phyloP scores from a whole-genome alignment of 768 basidiomycete genomes.

The Mycena amicta region DNA sequence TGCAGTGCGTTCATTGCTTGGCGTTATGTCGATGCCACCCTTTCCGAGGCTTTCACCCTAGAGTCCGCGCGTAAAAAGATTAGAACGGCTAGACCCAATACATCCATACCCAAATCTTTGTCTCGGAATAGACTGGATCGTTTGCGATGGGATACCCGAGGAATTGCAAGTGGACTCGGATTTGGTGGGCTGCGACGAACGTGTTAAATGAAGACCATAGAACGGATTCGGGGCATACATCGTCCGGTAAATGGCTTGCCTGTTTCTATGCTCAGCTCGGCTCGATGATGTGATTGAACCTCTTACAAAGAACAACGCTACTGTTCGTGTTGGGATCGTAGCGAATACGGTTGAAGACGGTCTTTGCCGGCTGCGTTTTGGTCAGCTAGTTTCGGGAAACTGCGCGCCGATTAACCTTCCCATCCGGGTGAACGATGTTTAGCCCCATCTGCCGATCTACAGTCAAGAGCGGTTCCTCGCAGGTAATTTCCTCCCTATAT shows the following conservation, averaged over 20 bases:
- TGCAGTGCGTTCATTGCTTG: slow-evolving; percentile 64
- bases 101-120: slow-evolving; percentile 66
- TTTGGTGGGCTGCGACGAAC: slow-evolving; percentile 79
- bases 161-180: slow-evolving; percentile 94
- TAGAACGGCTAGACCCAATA: slow-evolving; percentile 5
- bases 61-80: background rate
- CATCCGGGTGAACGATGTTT: slow-evolving; percentile 93
- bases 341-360: slow-evolving; percentile 79
- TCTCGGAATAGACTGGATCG: slow-evolving; percentile 89
- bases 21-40: slow-evolving; percentile 78
- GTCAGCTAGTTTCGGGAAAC: slow-evolving; percentile 3
- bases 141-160: slow-evolving; percentile 94
- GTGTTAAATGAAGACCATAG: slow-evolving; percentile 9
- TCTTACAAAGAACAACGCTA: slow-evolving; percentile 82
- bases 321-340: slow-evolving; percentile 83
- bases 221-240: slow-evolving; percentile 56
- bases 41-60: slow-evolving; percentile 76
- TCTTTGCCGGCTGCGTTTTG: slow-evolving; percentile 74
- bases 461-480: slow-evolving; percentile 86
- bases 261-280: slow-evolving; percentile 30
- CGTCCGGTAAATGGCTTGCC: slow-evolving; percentile 90
- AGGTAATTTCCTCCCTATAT: slow-evolving; percentile 73
- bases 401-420: slow-evolving; percentile 62
- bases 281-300: background rate
- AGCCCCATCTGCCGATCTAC: slow-evolving; percentile 97